A percentile compares a stretch with the other conserved stretches of the same genome.
These are phyloP conservation scores for Teunomyces pallodes DNA, from an alignment of 805 yeast species.

Conservation along the genomic window DNA sequence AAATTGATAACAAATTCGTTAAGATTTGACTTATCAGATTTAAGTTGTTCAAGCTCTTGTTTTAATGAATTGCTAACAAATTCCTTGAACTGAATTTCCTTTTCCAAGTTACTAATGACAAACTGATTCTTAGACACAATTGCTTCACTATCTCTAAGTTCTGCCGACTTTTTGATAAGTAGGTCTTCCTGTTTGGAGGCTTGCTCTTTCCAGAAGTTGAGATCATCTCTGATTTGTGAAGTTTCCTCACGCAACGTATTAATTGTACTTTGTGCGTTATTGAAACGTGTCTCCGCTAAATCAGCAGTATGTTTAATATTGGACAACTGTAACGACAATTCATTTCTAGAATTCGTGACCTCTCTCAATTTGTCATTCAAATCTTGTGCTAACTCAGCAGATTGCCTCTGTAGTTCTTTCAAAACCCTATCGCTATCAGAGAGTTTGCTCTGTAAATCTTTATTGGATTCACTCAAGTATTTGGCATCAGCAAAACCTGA, in stretches of 20 bases:
- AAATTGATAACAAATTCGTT: slow-evolving; percentile 56
- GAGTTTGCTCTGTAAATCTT: slow-evolving; percentile 32
- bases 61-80: slow-evolving; percentile 49
- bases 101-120: slow-evolving; percentile 46
- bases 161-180: slow-evolving; percentile 39
- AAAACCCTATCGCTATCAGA: slow-evolving; percentile 38
- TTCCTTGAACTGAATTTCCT: slow-evolving; percentile 54
- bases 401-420: slow-evolving; percentile 34
- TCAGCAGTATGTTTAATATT: slow-evolving; percentile 53
- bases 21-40: slow-evolving; percentile 57
- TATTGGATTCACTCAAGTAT: slow-evolving; percentile 24
- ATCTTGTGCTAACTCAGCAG: slow-evolving; percentile 42
- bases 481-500: slow-evolving; percentile 15
- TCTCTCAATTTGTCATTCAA: slow-evolving; percentile 39
- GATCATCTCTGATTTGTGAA: slow-evolving; percentile 26
- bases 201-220: slow-evolving; percentile 41
- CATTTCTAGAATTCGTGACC: slow-evolving; percentile 30
- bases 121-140: slow-evolving; percentile 42
- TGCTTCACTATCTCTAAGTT: slow-evolving; percentile 53
- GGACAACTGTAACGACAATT: slow-evolving; percentile 49
- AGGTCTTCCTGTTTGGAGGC: slow-evolving; percentile 37
- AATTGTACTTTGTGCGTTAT: slow-evolving; percentile 36
- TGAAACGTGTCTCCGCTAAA: slow-evolving; percentile 51
- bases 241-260: slow-evolving; percentile 29
- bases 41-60: slow-evolving; percentile 50